These are phyloP conservation scores for Aspergillus taichungensis DNA, from an alignment of 495 filamentous ascomycete genomes.

Conservation along the genomic window DNA sequence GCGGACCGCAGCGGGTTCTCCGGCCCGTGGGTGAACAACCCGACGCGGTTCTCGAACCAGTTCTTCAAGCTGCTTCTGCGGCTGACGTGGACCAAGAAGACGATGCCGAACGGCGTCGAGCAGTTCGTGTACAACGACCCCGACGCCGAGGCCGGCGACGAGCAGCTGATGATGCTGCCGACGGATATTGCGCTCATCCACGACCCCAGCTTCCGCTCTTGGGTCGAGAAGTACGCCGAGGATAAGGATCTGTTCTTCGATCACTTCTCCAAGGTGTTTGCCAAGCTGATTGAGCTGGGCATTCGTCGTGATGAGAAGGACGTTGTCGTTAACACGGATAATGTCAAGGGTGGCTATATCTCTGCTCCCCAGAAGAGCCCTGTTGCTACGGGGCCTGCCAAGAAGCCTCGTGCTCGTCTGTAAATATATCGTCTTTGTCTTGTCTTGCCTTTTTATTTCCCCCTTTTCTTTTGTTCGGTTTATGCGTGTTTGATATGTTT, in stretches of 20 bases:
- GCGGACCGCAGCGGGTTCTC: slow-evolving; percentile 52
- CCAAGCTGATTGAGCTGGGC: slow-evolving; percentile 54
- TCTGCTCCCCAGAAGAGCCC: slow-evolving; percentile 53
- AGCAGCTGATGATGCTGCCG: slow-evolving; percentile 48
- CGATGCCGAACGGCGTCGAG: slow-evolving; percentile 40
- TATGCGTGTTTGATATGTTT: too few relatives aligned
- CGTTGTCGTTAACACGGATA: slow-evolving; percentile 42
- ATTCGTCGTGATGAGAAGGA: slow-evolving; percentile 46
- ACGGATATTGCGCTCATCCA: slow-evolving; percentile 35
- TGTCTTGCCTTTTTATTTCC: slow-evolving; percentile 4
- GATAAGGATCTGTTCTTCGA: slow-evolving; percentile 56
- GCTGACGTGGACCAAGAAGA: slow-evolving; percentile 47
- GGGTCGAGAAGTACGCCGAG: slow-evolving; percentile 50
- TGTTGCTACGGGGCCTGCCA: slow-evolving; percentile 29
- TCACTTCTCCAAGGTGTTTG: slow-evolving; percentile 50
- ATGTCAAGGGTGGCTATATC: slow-evolving; percentile 44
- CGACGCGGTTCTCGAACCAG: slow-evolving; percentile 55
- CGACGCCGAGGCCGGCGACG: slow-evolving; percentile 41
- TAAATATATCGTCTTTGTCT: slow-evolving; percentile 17
- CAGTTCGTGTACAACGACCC: slow-evolving; percentile 54
- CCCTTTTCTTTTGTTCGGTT: too few relatives aligned
- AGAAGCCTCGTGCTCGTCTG: background rate
- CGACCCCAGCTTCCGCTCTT: slow-evolving; percentile 33
- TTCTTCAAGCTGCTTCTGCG: slow-evolving; percentile 50
- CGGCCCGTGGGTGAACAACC: slow-evolving; percentile 56